Percentiles rank a stretch among this genome's conserved stretches.
These are phyloP conservation scores for Ogataea pignaliae DNA, from an alignment of 805 yeast genomes.

Conservation along the genomic window DNA sequence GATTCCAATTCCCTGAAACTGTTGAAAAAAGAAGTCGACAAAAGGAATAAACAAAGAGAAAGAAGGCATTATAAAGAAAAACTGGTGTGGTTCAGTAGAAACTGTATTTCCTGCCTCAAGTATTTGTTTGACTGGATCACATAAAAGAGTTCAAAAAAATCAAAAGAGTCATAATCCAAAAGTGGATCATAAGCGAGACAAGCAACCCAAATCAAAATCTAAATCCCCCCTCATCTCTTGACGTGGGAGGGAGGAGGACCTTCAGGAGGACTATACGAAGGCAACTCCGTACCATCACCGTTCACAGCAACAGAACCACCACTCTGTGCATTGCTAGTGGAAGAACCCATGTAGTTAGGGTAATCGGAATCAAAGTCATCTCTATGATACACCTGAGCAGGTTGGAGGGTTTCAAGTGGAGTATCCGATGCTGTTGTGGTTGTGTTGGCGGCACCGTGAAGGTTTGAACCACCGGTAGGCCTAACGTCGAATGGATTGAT, in stretches of 20 bases:
- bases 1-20: too few species aligned
- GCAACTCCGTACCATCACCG: background rate
- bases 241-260: slow-evolving; percentile 17
- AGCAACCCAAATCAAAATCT: too few species aligned
- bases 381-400: slow-evolving; percentile 8
- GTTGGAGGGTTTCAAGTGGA: background rate
- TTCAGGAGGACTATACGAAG: slow-evolving; percentile 16
- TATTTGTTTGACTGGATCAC: too few species aligned
- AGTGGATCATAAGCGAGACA: too few species aligned
- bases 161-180: too few species aligned
- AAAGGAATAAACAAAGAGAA: too few species aligned
- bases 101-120: too few species aligned
- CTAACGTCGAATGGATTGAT: background rate
- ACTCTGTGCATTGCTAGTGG: background rate
- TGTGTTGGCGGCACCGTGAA: slow-evolving; percentile 1
- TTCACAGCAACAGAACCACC: background rate
- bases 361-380: slow-evolving; percentile 11
- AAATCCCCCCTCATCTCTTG: too few species aligned
- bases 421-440: background rate
- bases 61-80: too few species aligned
- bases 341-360: slow-evolving; percentile 7
- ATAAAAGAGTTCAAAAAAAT: too few species aligned
- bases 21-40: too few species aligned
- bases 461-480: background rate
- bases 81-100: too few species aligned